Evolutionary conservation across 768 basidiomycete species (phyloP), one percentile per base, ranked within the genome.

Genomic region (Jaapia argillacea): DNA sequence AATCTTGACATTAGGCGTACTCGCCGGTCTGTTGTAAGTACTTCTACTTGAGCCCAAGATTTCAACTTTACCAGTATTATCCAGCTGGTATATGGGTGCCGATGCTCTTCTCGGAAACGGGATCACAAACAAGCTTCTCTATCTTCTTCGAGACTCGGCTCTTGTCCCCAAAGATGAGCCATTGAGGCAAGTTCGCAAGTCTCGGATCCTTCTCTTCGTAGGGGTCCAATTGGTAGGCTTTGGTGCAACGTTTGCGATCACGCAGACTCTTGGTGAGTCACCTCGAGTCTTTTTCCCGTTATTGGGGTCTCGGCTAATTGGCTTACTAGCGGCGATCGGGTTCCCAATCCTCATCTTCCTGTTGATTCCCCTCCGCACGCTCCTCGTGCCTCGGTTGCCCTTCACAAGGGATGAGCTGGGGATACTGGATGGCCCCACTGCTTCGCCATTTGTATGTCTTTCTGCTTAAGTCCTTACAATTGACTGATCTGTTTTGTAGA

Each of bases 31-130:
- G 14, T 94, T 94, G 86, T 90, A 50, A 59, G 77, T 68, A 45
- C n/a, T 24, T 26, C 40, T 4, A 20, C 23, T 26, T 23, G n/a
- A 20, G n/a, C 7, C 13, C 24, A 5, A 28, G 13, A 4, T 25
- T n/a, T 23, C 5, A 10, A 37, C 22, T 37, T 6, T 2, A 18
- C 5, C n/a, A 4, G 16, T 14, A 21, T 10, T 21, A 12, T 24
- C 24, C 43, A 85, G 83, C 60, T 92, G 89, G 89, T 92, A 80
- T 58, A 94, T 97, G 87, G 92, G 92, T 12, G 74, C 74, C 25
- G 85, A 86, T 45, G 86, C 87, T 0, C 71, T 97, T 12, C 72
- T 71, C 13, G 75, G 72, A 6, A 93, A 89, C 45, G 88, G 88
- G 2, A 87, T 97, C 44, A 88, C 88, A 0, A 68, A 69, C 47